Conservation (phyloP, 495 filamentous ascomycete species). For the Coniosporium apollinis region DNA sequence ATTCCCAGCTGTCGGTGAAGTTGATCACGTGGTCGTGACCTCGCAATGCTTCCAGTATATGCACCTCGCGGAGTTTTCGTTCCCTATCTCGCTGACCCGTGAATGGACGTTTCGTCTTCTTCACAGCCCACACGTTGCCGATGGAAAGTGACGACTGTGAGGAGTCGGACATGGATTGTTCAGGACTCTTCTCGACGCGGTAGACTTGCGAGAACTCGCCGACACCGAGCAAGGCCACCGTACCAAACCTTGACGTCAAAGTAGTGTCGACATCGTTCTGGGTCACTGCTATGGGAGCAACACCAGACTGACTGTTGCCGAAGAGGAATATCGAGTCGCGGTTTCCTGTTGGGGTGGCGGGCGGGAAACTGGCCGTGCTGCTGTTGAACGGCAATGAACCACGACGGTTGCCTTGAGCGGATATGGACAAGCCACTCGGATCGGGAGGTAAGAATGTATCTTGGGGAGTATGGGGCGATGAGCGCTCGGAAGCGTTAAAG, state of each 20-base stretch:
- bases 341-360: slow-evolving; percentile 66
- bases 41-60: slow-evolving; percentile 51
- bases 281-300: slow-evolving; percentile 37
- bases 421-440: slow-evolving; percentile 65
- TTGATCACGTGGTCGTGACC: slow-evolving; percentile 68
- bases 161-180: slow-evolving; percentile 8
- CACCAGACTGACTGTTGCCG: slow-evolving; percentile 28
- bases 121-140: slow-evolving; percentile 67
- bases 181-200: slow-evolving; percentile 44
- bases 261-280: slow-evolving; percentile 51
- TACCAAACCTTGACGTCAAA: slow-evolving; percentile 55
- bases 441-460: slow-evolving; percentile 64
- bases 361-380: slow-evolving; percentile 34
- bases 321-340: slow-evolving; percentile 40
- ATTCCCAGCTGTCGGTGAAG: slow-evolving; percentile 73
- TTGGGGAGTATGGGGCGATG: slow-evolving; percentile 64
- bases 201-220: slow-evolving; percentile 92
- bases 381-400: slow-evolving; percentile 21
- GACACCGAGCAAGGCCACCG: slow-evolving; percentile 57
- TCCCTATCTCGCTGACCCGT: slow-evolving; percentile 56
- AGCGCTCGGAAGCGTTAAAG: slow-evolving; percentile 25
- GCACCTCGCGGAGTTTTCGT: slow-evolving; percentile 63
- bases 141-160: slow-evolving; percentile 16
- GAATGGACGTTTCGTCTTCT: slow-evolving; percentile 73
- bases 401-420: slow-evolving; percentile 34